Evolutionary conservation across 2,329 filamentous ascomycete species (phyloP), one percentile per base, ranked within the genome.

Genomic region (Trichophyton equinum): DNA sequence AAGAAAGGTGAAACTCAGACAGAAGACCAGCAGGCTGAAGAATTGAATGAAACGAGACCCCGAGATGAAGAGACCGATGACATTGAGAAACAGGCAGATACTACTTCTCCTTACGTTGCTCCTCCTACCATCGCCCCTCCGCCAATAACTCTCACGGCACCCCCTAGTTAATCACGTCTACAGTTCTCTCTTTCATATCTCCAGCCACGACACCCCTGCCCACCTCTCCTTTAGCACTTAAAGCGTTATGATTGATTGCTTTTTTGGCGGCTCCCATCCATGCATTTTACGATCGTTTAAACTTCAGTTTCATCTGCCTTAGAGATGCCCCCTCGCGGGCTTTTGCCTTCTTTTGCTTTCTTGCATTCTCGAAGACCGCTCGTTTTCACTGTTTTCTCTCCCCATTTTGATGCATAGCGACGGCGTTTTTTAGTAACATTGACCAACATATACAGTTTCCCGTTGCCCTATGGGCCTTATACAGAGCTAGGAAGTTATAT

Each of bases 121-220:
- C 69, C 51, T 6, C 61, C 67, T 1, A 56, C 62, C 46, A 60
- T 59, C 33, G 49, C 62, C n/a, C 63, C 66, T 13, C 74, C 74
- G 49, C 73, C 74, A 1, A 76, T 76, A 56, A 74, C 72, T 1
- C 69, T 76, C 62, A 75, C 73, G 42, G 68, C 64, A n/a, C 71
- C 73, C 18, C 71, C 73, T 15, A 63, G 57, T 57, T 71, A 62
- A 59, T 13, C 18, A 57, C 55, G 55, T 44, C 20, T 4, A 6
- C 55, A 6, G 8, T 25, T 44, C 18, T 13, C 9, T 6, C 13
- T 13, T 15, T 11, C 30, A 27, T 11, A 27, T 51, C n/a, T 4
- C 22, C 15, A 4, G 25, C 36, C 55, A 1, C 33, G 13, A 38
- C 11, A 13, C 33, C 4, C 36, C 27, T 20, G 9, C 13, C 25